Evolutionary conservation across 1,284 basidiomycete species (phyloP), one percentile per base, ranked within the genome.

Genomic region (Apiotrichum brassicae): DNA sequence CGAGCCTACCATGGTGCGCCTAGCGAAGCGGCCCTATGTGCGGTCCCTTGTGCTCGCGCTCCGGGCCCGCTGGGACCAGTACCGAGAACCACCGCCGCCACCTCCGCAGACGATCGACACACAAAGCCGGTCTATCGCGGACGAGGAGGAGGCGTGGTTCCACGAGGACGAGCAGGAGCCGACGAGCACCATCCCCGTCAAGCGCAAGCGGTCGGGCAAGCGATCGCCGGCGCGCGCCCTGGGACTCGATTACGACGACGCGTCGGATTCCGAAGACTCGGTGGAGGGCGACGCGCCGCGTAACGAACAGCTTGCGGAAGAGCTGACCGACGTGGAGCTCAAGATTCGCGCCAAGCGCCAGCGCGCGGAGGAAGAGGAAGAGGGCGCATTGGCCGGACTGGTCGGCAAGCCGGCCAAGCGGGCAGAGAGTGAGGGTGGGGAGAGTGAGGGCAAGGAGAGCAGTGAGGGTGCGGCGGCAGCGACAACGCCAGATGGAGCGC

Each of bases 41-140:
- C 59, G 64, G 13, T 46, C 58, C 2, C 63, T 64, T 41, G 58
- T 74, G 19, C 41, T 54, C 14, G 77, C 81, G 33, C 80, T 97
- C 60, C 81, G 88, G 43, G 74, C 79, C 34, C 82, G 87, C 48
- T 92, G 85, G 81, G 92, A 97, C 71, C 89, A 92, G 76, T 94
- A 92, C 72, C 84, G 84, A 56, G 89, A 93, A 56, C 87, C 87
- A 20, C 81, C 81, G 53, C 85, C 84, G 0, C 49, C 22, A 61
- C 63, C 12, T 80, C 64, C 76, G 78, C 54, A 77, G 81, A 61
- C 66, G 73, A 48, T 9, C 9, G 14, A 14, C 70, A 81, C 60
- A 82, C 86, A 56, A 25, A 49, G 54, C 4, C 54, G 56, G 35
- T 44, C 53, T 57, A 77, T 76, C 5, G 84, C 84, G 61, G 87